These are phyloP conservation scores for Ailanthus altissimus DNA, from an alignment of 345 rosid species.

Conservation along the genomic window DNA sequence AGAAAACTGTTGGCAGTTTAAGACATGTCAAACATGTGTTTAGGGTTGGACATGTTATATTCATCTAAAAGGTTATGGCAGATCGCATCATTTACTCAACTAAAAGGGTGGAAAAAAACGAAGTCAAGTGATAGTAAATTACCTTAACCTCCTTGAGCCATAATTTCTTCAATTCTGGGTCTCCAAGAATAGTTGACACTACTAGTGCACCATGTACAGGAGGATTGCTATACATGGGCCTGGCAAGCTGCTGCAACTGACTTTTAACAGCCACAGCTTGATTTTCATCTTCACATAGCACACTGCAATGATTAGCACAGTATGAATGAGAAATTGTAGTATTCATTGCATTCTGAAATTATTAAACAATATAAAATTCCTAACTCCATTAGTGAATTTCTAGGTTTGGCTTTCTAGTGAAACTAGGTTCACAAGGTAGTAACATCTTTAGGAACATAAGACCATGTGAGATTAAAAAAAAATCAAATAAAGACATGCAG, in stretches of 20 bases:
- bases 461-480: too few relatives aligned
- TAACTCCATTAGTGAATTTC: background rate
- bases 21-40: too few relatives aligned
- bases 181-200: conserved; percentile 78
- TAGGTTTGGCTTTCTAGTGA: background rate
- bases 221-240: conserved; percentile 99
- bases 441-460: background rate
- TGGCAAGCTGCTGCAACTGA: conserved; percentile 95
- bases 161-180: conserved; percentile 70
- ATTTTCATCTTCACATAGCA: conserved; percentile 80
- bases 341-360: background rate
- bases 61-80: too few relatives aligned
- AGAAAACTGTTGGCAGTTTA: background rate
- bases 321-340: background rate
- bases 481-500: background rate
- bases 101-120: background rate
- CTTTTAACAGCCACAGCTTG: conserved; percentile 86
- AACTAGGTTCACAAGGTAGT: background rate
- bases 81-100: too few relatives aligned
- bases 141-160: conserved; percentile 98
- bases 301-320: conserved; percentile 45
- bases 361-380: background rate
- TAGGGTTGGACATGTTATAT: too few relatives aligned
- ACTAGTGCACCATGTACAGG: conserved; percentile 87
- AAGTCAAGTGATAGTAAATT: conserved; percentile 11